phyloP scores from a whole-genome alignment of 306 rosid species.

The Cicer pinnatifidum region DNA sequence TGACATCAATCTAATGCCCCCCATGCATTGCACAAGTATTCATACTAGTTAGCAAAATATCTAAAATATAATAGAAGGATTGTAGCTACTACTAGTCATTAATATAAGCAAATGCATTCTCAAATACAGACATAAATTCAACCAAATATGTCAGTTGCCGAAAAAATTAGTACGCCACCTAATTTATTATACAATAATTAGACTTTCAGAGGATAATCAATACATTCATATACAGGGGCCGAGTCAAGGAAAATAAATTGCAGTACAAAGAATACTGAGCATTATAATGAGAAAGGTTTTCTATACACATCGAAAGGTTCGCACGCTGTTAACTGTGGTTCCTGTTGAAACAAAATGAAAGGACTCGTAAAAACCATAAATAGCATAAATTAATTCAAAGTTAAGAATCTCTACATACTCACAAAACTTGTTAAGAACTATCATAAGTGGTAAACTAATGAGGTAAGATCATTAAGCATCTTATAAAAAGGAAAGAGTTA shows the following conservation, averaged over 20 bases:
- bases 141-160: neutral
- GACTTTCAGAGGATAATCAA: slow-evolving; percentile 10
- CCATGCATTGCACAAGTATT: too few relatives aligned
- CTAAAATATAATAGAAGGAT: too few relatives aligned
- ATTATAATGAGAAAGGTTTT: slow-evolving; percentile 75
- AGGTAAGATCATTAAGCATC: slow-evolving; percentile 5
- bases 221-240: slow-evolving; percentile 38
- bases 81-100: too few relatives aligned
- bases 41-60: too few relatives aligned
- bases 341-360: slow-evolving; percentile 63
- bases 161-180: neutral
- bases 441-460: neutral
- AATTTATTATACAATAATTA: slow-evolving; percentile 34
- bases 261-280: slow-evolving; percentile 18
- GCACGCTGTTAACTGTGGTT: slow-evolving; percentile 84
- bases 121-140: neutral
- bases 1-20: too few relatives aligned
- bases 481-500: slow-evolving; percentile 10
- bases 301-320: slow-evolving; percentile 79
- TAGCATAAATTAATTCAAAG: slow-evolving; percentile 40
- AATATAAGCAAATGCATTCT: neutral
- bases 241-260: neutral
- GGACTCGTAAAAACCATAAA: slow-evolving; percentile 25
- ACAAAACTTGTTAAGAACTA: neutral
- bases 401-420: slow-evolving; percentile 6